phyloP scores from a whole-genome alignment of 768 basidiomycete species.

The Gymnopilus dilepis region DNA sequence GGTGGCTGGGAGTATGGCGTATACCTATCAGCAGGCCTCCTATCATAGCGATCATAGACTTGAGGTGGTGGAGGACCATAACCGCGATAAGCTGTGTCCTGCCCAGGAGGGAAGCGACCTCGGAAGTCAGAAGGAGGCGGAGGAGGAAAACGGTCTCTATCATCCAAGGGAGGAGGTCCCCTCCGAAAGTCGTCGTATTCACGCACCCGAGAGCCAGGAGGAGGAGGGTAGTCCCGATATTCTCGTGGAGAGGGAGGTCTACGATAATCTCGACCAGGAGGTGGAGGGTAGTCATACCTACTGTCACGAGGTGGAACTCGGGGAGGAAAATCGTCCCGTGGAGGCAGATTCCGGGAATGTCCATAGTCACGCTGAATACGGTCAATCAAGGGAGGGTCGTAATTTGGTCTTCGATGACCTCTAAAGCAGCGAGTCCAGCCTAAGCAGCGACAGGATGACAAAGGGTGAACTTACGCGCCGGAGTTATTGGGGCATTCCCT shows the following conservation, averaged over 20 bases:
- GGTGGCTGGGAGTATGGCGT: slow-evolving; percentile 47
- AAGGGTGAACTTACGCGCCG: slow-evolving; percentile 51
- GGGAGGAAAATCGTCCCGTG: slow-evolving; percentile 62
- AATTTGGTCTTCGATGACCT: slow-evolving; percentile 43
- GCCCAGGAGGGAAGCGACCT: slow-evolving; percentile 60
- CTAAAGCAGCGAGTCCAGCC: slow-evolving; percentile 20
- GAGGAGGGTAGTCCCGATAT: slow-evolving; percentile 64
- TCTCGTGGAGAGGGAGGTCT: slow-evolving; percentile 70
- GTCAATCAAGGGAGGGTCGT: slow-evolving; percentile 61
- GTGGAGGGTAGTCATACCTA: slow-evolving; percentile 64
- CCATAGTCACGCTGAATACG: slow-evolving; percentile 68
- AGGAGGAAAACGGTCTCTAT: slow-evolving; percentile 58
- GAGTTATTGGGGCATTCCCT: slow-evolving; percentile 77
- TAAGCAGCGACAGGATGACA: background rate
- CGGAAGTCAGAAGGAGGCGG: slow-evolving; percentile 56
- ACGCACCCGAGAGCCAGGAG: slow-evolving; percentile 56
- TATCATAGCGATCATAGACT: slow-evolving; percentile 68
- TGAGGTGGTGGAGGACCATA: slow-evolving; percentile 56
- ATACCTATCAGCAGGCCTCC: slow-evolving; percentile 58
- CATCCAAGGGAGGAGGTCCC: slow-evolving; percentile 43
- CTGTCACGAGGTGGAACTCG: slow-evolving; percentile 56
- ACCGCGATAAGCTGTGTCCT: slow-evolving; percentile 57
- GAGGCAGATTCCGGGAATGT: slow-evolving; percentile 44
- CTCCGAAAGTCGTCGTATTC: slow-evolving; percentile 77
- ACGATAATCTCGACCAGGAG: slow-evolving; percentile 58